A percentile compares a stretch with the other conserved stretches of the same genome.
Conservation (phyloP, 768 basidiomycete species). For the Tricholoma sp. region DNA sequence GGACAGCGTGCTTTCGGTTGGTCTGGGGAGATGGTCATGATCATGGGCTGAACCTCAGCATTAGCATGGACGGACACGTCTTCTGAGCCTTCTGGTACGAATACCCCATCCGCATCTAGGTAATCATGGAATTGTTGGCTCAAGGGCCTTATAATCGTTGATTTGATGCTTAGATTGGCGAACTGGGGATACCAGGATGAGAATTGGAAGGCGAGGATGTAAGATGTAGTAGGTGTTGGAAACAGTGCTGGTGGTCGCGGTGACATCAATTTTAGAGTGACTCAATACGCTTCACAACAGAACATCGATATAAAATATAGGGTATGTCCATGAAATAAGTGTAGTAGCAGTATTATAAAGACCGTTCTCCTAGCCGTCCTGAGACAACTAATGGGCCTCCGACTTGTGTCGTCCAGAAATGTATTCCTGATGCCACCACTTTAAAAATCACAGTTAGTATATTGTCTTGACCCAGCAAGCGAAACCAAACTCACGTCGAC, state of each 20-base stretch:
- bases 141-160: constrained; percentile 70
- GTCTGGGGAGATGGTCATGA: constrained; percentile 29
- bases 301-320: no score
- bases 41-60: background rate
- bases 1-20: constrained; percentile 50
- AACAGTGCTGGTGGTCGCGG: constrained; percentile 30
- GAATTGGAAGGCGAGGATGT: constrained; percentile 72
- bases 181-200: constrained; percentile 83
- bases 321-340: no score
- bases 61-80: constrained; percentile 47
- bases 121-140: constrained; percentile 61
- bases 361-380: background rate
- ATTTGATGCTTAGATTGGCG: constrained; percentile 58
- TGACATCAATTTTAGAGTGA: background rate
- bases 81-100: constrained; percentile 79
- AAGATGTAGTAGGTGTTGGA: constrained; percentile 43
- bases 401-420: constrained; percentile 33
- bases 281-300: no score
- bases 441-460: background rate
- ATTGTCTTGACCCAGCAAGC: background rate
- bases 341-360: background rate
- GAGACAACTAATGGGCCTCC: constrained; percentile 25
- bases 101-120: constrained; percentile 79
- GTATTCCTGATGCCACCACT: constrained; percentile 48
- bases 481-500: constrained; percentile 54